phyloP scores from a whole-genome alignment of 108 stramenopile species.

The Cylindrotheca fusiformis region DNA sequence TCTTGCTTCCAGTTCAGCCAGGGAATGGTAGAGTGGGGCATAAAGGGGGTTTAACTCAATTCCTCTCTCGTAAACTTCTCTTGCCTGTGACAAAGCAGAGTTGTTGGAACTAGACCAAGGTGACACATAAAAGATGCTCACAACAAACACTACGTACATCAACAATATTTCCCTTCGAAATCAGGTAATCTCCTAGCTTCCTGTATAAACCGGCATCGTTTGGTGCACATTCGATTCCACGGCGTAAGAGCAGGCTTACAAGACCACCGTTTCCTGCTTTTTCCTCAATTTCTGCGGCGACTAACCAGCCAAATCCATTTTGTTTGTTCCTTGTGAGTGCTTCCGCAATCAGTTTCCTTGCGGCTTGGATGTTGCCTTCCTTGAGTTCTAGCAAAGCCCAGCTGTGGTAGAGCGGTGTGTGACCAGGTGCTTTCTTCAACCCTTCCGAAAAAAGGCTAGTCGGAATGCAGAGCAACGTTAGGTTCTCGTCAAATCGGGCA shows the following conservation, averaged over 20 bases:
- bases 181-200: constrained; percentile 59
- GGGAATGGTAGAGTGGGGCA: constrained; percentile 82
- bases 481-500: no score
- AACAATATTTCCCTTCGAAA: constrained; percentile 54
- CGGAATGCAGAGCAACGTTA: no score
- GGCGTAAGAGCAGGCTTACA: constrained; percentile 53
- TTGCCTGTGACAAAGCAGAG: constrained; percentile 15
- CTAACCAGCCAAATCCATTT: constrained; percentile 75
- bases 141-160: constrained; percentile 27
- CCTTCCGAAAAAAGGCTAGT: constrained; percentile 60
- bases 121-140: not conserved
- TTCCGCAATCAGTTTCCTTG: constrained; percentile 65
- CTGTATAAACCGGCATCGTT: constrained; percentile 56
- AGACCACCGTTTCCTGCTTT: constrained; percentile 57
- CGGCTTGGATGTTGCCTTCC: constrained; percentile 55
- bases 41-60: constrained; percentile 75
- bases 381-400: constrained; percentile 78
- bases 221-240: constrained; percentile 81
- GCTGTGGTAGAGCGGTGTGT: constrained; percentile 67
- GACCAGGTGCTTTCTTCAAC: constrained; percentile 59
- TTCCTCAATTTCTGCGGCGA: constrained; percentile 36
- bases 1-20: constrained; percentile 83
- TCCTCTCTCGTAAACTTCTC: constrained; percentile 71
- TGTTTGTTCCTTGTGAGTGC: constrained; percentile 69
- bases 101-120: not conserved